phyloP scores from a whole-genome alignment of 2,329 filamentous ascomycete species.

The Lachnellula occidentalis region DNA sequence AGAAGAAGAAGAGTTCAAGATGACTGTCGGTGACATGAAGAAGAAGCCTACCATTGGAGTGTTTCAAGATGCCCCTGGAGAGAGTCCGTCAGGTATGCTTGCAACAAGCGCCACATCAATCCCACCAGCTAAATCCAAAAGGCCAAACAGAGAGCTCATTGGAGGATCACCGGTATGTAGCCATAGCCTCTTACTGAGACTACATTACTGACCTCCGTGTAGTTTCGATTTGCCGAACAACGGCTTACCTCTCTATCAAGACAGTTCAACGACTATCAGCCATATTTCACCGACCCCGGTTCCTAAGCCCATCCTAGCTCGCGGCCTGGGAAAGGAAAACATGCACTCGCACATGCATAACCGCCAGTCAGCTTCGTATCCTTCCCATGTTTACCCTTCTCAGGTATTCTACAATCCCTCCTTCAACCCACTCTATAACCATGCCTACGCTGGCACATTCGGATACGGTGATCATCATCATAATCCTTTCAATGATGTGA shows the following conservation, averaged over 20 bases:
- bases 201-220: not conserved
- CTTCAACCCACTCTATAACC: conserved; percentile 27
- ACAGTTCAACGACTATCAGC: conserved; percentile 7
- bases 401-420: conserved; percentile 25
- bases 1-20: conserved; percentile 29
- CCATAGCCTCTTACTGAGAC: not conserved
- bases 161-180: conserved; percentile 26
- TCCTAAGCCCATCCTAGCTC: conserved; percentile 17
- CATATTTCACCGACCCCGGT: conserved; percentile 24
- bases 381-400: conserved; percentile 23
- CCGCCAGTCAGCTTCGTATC: conserved; percentile 13
- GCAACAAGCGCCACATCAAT: not conserved
- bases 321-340: conserved; percentile 26
- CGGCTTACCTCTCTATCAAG: conserved; percentile 17
- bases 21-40: conserved; percentile 24
- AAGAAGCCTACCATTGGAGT: conserved; percentile 27
- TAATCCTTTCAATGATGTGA: conserved; percentile 11
- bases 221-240: conserved; percentile 26
- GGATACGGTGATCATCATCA: conserved; percentile 9
- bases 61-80: conserved; percentile 26
- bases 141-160: conserved; percentile 29
- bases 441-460: conserved; percentile 19
- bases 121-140: conserved; percentile 9
- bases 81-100: conserved; percentile 25
- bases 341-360: conserved; percentile 9